phyloP scores from a whole-genome alignment of 2,329 filamentous ascomycete genomes.

The Seiridium cupressi region DNA sequence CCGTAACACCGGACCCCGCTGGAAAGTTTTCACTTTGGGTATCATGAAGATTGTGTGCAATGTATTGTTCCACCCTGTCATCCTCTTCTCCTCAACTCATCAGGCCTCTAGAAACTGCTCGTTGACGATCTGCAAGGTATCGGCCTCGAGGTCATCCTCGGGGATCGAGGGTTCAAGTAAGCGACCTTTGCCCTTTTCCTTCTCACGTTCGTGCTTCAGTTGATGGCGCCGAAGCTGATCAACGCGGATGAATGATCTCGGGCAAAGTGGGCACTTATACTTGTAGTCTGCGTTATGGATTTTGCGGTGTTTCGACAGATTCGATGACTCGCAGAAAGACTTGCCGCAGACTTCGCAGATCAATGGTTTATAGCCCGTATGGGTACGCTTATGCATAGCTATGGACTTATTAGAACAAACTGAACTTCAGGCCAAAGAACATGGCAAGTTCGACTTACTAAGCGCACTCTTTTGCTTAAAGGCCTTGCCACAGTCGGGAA shows the following conservation, averaged over 20 bases:
- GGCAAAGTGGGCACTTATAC: slow-evolving; percentile 49
- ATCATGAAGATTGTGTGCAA: too few relatives aligned
- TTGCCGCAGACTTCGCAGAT: slow-evolving; percentile 58
- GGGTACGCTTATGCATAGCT: slow-evolving; percentile 68
- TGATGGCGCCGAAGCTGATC: slow-evolving; percentile 60
- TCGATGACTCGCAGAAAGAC: slow-evolving; percentile 63
- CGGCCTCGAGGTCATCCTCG: not conserved
- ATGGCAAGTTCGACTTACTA: slow-evolving; percentile 38
- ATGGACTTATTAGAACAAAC: not conserved
- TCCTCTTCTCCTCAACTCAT: not conserved
- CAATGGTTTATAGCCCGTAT: slow-evolving; percentile 64
- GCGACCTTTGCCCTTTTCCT: slow-evolving; percentile 17
- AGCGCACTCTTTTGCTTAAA: slow-evolving; percentile 69
- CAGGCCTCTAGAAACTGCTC: not conserved
- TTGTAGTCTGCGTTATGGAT: slow-evolving; percentile 55
- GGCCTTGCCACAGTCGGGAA: slow-evolving; percentile 48
- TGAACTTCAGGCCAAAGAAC: slow-evolving; percentile 18
- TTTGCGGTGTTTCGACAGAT: slow-evolving; percentile 63
- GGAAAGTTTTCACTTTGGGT: too few relatives aligned
- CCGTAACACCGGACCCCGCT: too few relatives aligned
- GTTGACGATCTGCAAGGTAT: not conserved
- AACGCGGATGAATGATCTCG: slow-evolving; percentile 56
- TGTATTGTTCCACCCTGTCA: too few relatives aligned
- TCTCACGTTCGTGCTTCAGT: slow-evolving; percentile 26
- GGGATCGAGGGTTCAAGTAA: not conserved